Conservation (phyloP, 768 basidiomycete genomes). For the Serendipita sp. region DNA sequence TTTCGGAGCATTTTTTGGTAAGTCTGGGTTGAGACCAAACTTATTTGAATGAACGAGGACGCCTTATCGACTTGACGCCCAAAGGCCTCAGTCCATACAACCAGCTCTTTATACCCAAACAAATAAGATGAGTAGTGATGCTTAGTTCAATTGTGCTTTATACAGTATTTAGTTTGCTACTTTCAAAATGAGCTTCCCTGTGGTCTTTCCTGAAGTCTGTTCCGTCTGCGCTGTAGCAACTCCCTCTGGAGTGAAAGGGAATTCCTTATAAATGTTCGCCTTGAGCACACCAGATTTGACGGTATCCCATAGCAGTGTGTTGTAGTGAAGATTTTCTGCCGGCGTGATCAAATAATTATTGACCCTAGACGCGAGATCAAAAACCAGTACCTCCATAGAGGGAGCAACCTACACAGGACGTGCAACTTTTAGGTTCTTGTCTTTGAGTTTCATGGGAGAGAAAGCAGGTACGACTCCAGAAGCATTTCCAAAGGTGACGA, state of each 20-base stretch:
- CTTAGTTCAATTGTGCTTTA: too few species aligned
- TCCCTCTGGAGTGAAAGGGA: constrained; percentile 71
- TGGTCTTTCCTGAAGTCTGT: constrained; percentile 57
- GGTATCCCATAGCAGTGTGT: constrained; percentile 43
- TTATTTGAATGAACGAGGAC: neutral
- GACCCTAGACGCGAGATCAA: constrained; percentile 31
- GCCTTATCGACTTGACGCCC: neutral
- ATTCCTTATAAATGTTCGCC: constrained; percentile 56
- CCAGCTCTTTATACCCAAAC: too few species aligned
- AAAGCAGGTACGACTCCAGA: constrained; percentile 72
- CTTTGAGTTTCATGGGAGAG: constrained; percentile 48
- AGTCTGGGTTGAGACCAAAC: neutral
- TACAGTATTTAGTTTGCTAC: constrained; percentile 20
- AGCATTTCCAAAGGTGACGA: constrained; percentile 84
- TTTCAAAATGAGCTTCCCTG: constrained; percentile 76
- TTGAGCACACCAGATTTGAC: constrained; percentile 44
- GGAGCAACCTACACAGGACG: constrained; percentile 48
- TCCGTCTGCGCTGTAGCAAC: constrained; percentile 63
- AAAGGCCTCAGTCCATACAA: neutral
- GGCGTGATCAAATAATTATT: constrained; percentile 55
- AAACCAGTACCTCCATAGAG: neutral
- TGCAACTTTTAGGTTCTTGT: constrained; percentile 67
- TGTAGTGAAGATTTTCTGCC: constrained; percentile 56
- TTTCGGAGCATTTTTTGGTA: neutral
- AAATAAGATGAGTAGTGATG: too few species aligned